phyloP scores from a whole-genome alignment of 495 filamentous ascomycete genomes.

The Hypoxylon subgilvum region DNA sequence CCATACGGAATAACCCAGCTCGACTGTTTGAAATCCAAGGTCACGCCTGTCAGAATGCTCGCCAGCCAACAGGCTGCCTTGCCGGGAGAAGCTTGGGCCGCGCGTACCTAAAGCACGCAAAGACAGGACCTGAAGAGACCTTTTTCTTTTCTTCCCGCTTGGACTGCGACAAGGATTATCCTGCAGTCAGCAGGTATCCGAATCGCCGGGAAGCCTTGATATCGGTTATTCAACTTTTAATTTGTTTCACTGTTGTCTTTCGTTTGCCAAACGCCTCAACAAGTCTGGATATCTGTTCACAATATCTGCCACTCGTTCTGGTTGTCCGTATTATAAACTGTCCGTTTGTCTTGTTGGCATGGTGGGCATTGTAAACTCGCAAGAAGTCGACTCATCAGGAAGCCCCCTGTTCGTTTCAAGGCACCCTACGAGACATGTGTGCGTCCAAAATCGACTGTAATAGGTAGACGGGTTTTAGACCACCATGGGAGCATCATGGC shows the following conservation, averaged over 20 bases:
- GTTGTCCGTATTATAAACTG: conserved; percentile 2
- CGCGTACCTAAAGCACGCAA: conserved; percentile 19
- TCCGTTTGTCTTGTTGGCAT: too few relatives aligned
- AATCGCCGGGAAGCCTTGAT: conserved; percentile 8
- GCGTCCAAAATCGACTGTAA: conserved; percentile 26
- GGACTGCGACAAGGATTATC: conserved; percentile 5
- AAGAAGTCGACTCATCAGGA: conserved; percentile 30
- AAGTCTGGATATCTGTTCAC: conserved; percentile 2
- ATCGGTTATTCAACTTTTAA: too few relatives aligned
- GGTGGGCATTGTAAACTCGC: conserved; percentile 16
- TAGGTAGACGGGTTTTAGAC: conserved; percentile 22
- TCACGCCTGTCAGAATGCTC: not conserved
- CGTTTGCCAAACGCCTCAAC: not conserved
- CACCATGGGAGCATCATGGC: conserved; percentile 26
- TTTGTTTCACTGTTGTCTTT: too few relatives aligned
- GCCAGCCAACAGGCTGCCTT: conserved; percentile 29
- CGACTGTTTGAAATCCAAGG: conserved; percentile 1
- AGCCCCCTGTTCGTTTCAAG: conserved; percentile 36
- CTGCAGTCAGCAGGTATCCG: conserved; percentile 22
- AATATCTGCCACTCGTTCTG: not conserved
- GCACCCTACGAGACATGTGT: conserved; percentile 36
- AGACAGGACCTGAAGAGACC: too few relatives aligned
- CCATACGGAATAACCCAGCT: too few relatives aligned
- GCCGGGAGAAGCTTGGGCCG: conserved; percentile 21
- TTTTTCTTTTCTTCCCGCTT: conserved; percentile 2